These are phyloP conservation scores for Heliamphora pulchella DNA, from an alignment of 179 eudicot species.

Conservation along the genomic window DNA sequence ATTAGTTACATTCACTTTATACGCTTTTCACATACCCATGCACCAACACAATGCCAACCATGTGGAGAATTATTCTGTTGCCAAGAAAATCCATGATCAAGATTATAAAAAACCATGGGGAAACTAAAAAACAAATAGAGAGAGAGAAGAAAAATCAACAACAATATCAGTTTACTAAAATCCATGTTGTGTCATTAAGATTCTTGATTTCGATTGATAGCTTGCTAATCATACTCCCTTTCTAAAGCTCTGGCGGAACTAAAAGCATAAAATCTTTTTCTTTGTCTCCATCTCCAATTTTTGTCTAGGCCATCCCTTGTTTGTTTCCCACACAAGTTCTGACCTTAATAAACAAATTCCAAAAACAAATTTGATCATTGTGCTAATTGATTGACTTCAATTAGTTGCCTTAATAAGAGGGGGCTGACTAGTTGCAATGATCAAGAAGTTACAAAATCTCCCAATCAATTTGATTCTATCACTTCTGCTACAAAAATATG, in stretches of 20 bases:
- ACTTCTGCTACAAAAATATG: too few species aligned
- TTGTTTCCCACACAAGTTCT: not conserved
- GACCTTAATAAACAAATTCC: not conserved
- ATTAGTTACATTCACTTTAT: too few species aligned
- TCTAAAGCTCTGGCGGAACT: not conserved
- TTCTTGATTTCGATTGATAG: not conserved
- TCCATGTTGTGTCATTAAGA: not conserved
- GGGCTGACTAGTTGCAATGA: too few species aligned
- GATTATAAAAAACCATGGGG: not conserved
- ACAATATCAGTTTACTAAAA: not conserved
- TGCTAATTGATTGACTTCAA: not conserved
- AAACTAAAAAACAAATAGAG: not conserved
- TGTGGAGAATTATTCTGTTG: not conserved
- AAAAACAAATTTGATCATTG: not conserved
- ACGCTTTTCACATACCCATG: not conserved
- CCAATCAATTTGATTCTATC: too few species aligned
- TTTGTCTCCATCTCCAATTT: not conserved
- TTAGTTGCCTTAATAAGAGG: not conserved
- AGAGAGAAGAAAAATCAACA: not conserved
- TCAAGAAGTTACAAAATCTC: too few species aligned
- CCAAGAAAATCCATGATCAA: not conserved
- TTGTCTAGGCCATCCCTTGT: not conserved
- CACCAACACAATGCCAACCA: not conserved
- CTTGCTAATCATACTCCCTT: not conserved
- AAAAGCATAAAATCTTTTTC: not conserved